Percentiles rank a stretch among this genome's conserved stretches.
Evolutionary conservation across 495 filamentous ascomycete species (phyloP).

Genomic region (Penicillium ucsense): DNA sequence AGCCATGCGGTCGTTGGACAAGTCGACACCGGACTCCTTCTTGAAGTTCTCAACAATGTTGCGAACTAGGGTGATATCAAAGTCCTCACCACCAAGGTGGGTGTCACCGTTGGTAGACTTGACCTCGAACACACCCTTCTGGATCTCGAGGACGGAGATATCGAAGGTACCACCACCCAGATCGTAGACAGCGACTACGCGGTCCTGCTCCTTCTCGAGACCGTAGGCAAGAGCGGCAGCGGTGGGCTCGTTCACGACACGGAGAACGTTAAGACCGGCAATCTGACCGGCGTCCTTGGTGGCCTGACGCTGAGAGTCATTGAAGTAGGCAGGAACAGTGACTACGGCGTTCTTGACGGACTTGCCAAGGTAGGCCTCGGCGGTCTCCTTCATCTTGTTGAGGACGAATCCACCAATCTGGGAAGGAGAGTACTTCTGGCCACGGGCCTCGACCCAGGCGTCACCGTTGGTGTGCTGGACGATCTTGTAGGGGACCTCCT

Average conservation of each 20-base stretch:
- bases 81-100: conserved; percentile 96
- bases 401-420: conserved; percentile 97
- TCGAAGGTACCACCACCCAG: conserved; percentile 98
- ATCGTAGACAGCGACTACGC: conserved; percentile 93
- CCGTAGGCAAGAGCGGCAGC: conserved; percentile 92
- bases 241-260: conserved; percentile 95
- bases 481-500: conserved; percentile 99
- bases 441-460: conserved; percentile 93
- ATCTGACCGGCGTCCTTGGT: conserved; percentile 98
- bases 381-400: conserved; percentile 98
- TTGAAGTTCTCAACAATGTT: conserved; percentile 94
- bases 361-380: conserved; percentile 83
- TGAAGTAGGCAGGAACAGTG: conserved; percentile 96
- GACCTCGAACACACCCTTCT: conserved; percentile 96
- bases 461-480: conserved; percentile 97
- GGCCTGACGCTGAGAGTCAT: conserved; percentile 94
- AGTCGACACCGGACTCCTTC: conserved; percentile 86
- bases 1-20: conserved; percentile 91
- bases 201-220: conserved; percentile 86
- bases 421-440: conserved; percentile 95
- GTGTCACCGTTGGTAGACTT: conserved; percentile 99
- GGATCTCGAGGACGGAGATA: conserved; percentile 95
- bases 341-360: conserved; percentile 90
- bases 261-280: conserved; percentile 86
- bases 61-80: conserved; percentile 93